Evolutionary conservation across 805 yeast species (phyloP).

Genomic region (Suhomyces kilbournensis): DNA sequence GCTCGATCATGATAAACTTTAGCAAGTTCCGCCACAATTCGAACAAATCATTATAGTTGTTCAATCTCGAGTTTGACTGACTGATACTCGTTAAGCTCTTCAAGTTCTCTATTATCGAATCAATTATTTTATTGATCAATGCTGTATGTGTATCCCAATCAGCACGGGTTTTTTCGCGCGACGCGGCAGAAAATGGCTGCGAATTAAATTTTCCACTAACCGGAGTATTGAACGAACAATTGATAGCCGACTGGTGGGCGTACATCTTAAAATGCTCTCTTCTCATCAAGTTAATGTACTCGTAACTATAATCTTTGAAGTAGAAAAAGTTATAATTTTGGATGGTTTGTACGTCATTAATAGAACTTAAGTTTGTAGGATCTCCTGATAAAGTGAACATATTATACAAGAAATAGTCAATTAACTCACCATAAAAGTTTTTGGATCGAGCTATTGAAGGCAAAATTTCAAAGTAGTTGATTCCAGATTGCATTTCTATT

Average conservation of each 20-base stretch:
- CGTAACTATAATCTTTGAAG: constrained; percentile 19
- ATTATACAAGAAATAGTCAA: constrained; percentile 23
- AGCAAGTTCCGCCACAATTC: constrained; percentile 20
- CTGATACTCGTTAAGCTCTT: constrained; percentile 6
- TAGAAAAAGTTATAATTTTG: constrained; percentile 17
- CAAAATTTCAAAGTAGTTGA: constrained; percentile 9
- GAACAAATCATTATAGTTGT: constrained; percentile 9
- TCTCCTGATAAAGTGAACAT: constrained; percentile 10
- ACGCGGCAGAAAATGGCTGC: background rate
- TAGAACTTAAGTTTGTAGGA: constrained; percentile 4
- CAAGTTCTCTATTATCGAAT: constrained; percentile 17
- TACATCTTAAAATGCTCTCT: constrained; percentile 2
- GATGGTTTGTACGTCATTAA: constrained; percentile 4
- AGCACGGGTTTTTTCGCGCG: background rate
- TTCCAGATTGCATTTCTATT: constrained; percentile 4
- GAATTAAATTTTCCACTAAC: background rate
- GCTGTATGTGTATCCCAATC: constrained; percentile 7
- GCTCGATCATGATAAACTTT: constrained; percentile 14
- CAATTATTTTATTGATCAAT: constrained; percentile 14
- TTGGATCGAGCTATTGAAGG: constrained; percentile 11
- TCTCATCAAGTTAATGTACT: constrained; percentile 5
- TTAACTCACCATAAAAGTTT: constrained; percentile 18
- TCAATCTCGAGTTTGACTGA: background rate
- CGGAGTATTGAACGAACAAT: background rate
- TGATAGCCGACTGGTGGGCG: background rate